Evolutionary conservation across 371 early-diverging fungal genomes (phyloP), one percentile per base, ranked within the genome.

Genomic region (Lichtheimia hyalospora): DNA sequence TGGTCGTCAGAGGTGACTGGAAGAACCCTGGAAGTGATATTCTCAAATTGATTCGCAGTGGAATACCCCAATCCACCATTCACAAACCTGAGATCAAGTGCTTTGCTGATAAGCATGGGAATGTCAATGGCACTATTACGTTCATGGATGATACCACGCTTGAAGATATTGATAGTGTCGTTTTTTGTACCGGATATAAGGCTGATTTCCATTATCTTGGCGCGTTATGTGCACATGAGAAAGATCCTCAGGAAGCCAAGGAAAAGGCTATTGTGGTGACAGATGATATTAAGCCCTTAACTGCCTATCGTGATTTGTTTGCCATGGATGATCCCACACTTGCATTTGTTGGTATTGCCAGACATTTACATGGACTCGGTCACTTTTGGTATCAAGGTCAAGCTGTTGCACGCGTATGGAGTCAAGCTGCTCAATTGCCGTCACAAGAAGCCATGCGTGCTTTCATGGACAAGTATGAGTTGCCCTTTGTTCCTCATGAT

Each of bases 131-230:
- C 0, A 58, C 57, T 1, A 63, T 79, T 28, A 54, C 54, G 34
- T 88, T 91, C 69, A 78, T 72, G 10, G 89, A 89, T 60, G 85
- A 81, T n/a, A 74, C 81, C 3, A 63, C 55, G 0, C 16, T 83
- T 3, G 71, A 75, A 3, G 64, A 79, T 20, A 70, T 89, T 16
- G 89, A 91, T 57, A 60, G 59, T 3, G 78, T 91, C 8, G 69
- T 89, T 20, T 86, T 82, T 43, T 86, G 87, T 56, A 91, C 89
- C 2, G 91, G 91, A 0, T 89, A 82, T 60, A 59, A 68, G 6
- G 73, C 74, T 61, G 71, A 79, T 16, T 69, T 79, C 46, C 72
- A 75, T 0, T 84, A 81, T 56, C 63, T 90, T 44, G 80, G 82
- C n/a, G 62, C 67, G 5, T 48, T 67, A 2, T 54, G 57, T 8